Base-by-base conservation (phyloP, 2,329 filamentous ascomycete genomes). In the Diplodia sapinea region DNA sequence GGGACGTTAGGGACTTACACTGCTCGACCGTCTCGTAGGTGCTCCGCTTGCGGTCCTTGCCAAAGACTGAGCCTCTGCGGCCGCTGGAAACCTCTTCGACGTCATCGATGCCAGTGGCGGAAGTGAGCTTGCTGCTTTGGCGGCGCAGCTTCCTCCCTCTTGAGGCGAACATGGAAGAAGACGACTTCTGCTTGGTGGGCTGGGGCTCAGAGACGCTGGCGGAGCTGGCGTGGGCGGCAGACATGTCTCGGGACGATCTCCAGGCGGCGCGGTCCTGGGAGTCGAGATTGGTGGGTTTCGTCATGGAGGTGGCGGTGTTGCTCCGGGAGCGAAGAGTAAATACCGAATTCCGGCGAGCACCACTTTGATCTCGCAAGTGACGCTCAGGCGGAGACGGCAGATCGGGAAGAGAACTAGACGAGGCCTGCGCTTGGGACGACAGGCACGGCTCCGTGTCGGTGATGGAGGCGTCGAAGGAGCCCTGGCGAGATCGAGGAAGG, bases 261-360 rank as follows among this genome's bases (percentile, higher is more conserved):
- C 73, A 72, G 40, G 72, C 74, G 75, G 75, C n/a, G 38, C 54
- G 69, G 71, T 50, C 71, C 64, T 65, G 73, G 69, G 70, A 12
- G 68, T 69, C 64, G 63, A 67, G 15, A 59, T 49, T 40, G 72
- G 68, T 43, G 74, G 74, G 13, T 71, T 65, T 49, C 74, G 76
- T 29, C 76, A 77, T 68, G 26, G 77, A 79, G 17, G 71, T 72
- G 40, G 74, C 72, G 8, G 78, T 80, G 29, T 79, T 79, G 54
- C 77, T 79, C 63, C 78, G 72, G 8, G 77, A 76, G 47, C 78
- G 75, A 38, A 79, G 68, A 26, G 73, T 77, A 66, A 80, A 79
- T 2, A 80, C 74, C 11, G 77, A 79, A 54, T 68, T 75, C 68
- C 78, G 72, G 67, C 73, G 57, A 26, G 63, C 50, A 36, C 77